Base-by-base conservation (phyloP, 805 yeast genomes). In the Lipomyces sp. region DNA sequence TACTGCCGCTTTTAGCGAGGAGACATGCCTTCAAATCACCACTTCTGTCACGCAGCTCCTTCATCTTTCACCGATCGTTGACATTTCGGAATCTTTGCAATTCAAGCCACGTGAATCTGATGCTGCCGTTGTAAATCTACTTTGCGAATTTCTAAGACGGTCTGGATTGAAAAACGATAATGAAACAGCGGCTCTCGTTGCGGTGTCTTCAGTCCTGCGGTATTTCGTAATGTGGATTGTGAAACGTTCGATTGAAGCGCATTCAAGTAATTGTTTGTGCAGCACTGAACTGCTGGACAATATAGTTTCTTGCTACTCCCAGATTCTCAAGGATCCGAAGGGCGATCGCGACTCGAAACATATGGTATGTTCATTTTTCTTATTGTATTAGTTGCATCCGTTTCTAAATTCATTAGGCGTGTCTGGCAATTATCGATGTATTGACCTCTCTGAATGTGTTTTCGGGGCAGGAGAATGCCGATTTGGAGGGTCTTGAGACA, bases 171-270 rank as follows among this genome's bases (percentile, higher is more conserved):
- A 26, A 5, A 39, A 29, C 22, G 34, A 38, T 22, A 39, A 39
- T 6, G 46, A 42, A 7, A 31, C 29, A 10, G 49, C 21, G 4
- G 21, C 37, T 13, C 29, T 51, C 26, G 26, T 24, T 10, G 32
- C 43, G 7, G 43, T 51, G 2, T 23, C 47, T n/a, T 18, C 29
- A 19, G 23, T 38, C 4, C 32, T 51, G 19, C 44, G 55, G 14
- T 53, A 43, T 42, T 51, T 14, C 39, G 32, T 47, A 1, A 19
- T 55, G 38, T 55, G 59, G 59, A 41, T 37, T 26, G 42, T 46
- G 16, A 49, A 52, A 26, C 21, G 43, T 6, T 47, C 51, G 4
- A 39, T 54, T 34, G 34, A 37, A 14, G 18, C 34, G 40, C 37
- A 39, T n/a, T 44, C 48, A 7, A 35, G 26, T 19, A 36, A 21